Conservation (phyloP, 2,329 filamentous ascomycete genomes). For the Talaromyces amestolkiae region DNA sequence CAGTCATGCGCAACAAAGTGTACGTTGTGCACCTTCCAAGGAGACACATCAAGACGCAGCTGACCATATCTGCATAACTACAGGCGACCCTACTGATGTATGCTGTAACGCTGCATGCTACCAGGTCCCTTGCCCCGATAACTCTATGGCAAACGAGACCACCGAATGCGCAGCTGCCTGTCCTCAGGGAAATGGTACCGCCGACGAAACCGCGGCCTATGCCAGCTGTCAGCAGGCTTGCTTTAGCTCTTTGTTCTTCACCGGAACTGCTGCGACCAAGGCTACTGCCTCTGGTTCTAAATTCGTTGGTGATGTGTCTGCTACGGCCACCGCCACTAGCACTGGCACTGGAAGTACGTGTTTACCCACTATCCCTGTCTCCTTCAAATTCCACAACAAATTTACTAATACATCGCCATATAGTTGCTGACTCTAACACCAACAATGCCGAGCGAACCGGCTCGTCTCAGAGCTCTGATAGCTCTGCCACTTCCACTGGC, state of each 20-base stretch:
- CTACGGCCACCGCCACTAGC: constrained; percentile 2
- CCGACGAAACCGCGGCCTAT: constrained; percentile 46
- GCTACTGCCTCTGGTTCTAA: constrained; percentile 21
- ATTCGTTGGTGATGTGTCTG: constrained; percentile 6
- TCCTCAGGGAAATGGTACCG: constrained; percentile 52
- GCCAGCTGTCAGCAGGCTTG: constrained; percentile 50
- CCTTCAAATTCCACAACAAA: background rate
- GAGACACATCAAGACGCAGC: background rate
- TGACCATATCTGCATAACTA: background rate
- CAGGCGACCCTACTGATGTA: constrained; percentile 46
- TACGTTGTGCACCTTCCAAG: constrained; percentile 25
- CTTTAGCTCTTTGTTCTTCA: constrained; percentile 51
- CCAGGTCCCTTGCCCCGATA: constrained; percentile 52
- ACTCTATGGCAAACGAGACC: constrained; percentile 50
- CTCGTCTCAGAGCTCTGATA: constrained; percentile 8
- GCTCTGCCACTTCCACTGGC: constrained; percentile 10
- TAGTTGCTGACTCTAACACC: constrained; percentile 20
- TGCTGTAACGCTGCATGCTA: constrained; percentile 54
- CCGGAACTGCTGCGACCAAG: constrained; percentile 24
- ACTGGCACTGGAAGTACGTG: constrained; percentile 11
- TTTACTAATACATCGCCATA: background rate
- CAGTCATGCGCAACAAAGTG: constrained; percentile 38
- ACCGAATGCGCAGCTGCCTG: constrained; percentile 53
- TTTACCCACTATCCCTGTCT: background rate
- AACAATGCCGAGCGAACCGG: constrained; percentile 18